These are phyloP conservation scores for Termitomyces sp. DNA, from an alignment of 768 basidiomycete genomes.

Conservation along the genomic window DNA sequence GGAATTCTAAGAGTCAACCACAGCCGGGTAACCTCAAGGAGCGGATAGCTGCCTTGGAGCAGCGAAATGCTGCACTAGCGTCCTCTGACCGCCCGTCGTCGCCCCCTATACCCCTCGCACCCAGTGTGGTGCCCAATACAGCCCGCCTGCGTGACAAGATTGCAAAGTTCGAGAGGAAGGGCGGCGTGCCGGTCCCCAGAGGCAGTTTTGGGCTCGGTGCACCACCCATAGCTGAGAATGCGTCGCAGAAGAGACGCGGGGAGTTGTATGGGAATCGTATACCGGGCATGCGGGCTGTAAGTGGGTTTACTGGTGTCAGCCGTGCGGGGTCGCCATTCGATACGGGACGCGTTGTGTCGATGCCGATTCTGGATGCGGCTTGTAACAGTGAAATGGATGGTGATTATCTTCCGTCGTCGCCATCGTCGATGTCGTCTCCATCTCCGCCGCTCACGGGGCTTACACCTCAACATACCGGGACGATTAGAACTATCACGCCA, in stretches of 20 bases:
- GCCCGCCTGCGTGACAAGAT: conserved; percentile 57
- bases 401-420: conserved; percentile 19
- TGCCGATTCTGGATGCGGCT: conserved; percentile 12
- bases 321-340: conserved; percentile 17
- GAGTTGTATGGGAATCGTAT: conserved; percentile 77
- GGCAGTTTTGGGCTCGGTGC: conserved; percentile 68
- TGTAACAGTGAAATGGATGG: conserved; percentile 16
- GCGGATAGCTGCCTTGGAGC: conserved; percentile 78
- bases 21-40: conserved; percentile 63
- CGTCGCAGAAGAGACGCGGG: conserved; percentile 43
- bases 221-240: conserved; percentile 45
- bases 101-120: conserved; percentile 13
- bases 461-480: conserved; percentile 7
- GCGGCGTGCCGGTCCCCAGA: conserved; percentile 69
- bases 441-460: conserved; percentile 9
- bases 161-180: conserved; percentile 75
- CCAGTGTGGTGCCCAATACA: conserved; percentile 18
- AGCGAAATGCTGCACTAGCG: conserved; percentile 34
- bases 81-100: conserved; percentile 18
- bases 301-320: conserved; percentile 14
- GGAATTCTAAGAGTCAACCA: conserved; percentile 23
- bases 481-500: neutral
- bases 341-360: conserved; percentile 24
- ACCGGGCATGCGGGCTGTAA: conserved; percentile 31
- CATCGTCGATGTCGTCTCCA: conserved; percentile 23